These are phyloP conservation scores for Annulohypoxylon moriforme DNA, from an alignment of 495 filamentous ascomycete genomes.

Conservation along the genomic window DNA sequence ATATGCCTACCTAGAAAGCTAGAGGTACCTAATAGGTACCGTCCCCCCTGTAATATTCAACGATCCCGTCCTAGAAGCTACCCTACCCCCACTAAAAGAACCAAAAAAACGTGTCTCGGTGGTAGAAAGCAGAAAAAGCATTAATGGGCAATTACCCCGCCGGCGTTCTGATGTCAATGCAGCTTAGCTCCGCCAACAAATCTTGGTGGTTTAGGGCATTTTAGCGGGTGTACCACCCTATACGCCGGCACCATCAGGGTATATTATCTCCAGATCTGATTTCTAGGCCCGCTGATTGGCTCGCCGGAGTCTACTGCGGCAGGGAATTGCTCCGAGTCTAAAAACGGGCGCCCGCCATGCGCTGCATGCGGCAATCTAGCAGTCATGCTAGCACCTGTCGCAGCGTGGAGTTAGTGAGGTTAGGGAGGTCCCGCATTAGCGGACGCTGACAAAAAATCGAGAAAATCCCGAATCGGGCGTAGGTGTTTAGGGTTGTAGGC, in stretches of 20 bases:
- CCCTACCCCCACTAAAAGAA: not conserved
- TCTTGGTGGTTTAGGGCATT: not conserved
- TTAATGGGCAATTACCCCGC: conserved; percentile 5
- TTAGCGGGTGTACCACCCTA: not conserved
- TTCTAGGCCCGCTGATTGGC: not conserved
- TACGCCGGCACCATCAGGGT: not conserved
- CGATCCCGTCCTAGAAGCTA: not conserved
- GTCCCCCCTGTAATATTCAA: not conserved
- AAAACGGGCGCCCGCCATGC: not conserved
- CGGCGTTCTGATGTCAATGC: conserved; percentile 5
- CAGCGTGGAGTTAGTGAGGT: not conserved
- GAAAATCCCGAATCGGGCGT: not conserved
- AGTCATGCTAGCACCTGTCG: not conserved
- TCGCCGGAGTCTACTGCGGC: not conserved
- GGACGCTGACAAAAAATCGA: not conserved
- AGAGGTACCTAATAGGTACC: not conserved
- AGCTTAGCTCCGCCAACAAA: conserved; percentile 1
- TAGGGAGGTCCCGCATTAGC: not conserved
- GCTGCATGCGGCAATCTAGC: not conserved
- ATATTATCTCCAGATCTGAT: not conserved
- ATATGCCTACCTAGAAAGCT: not conserved
- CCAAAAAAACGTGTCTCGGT: no score
- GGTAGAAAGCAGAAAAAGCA: not conserved
- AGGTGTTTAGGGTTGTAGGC: not conserved
- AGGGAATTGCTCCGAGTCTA: conserved; percentile 8